phyloP scores from a whole-genome alignment of 2,329 filamentous ascomycete genomes.

The Sclerotinia subarctica region DNA sequence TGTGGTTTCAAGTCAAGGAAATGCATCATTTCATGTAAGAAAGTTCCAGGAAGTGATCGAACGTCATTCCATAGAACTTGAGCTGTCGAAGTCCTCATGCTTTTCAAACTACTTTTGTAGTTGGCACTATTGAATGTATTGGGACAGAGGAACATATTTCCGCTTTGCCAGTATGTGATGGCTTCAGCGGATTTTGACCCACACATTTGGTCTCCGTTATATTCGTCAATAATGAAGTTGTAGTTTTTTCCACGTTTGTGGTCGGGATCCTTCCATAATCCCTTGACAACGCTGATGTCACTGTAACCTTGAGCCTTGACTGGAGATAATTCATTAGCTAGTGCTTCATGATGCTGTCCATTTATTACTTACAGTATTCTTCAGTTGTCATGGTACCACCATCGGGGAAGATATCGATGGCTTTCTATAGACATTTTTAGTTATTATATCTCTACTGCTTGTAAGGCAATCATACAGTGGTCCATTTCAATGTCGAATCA shows the following conservation, averaged over 20 bases:
- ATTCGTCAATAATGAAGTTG: constrained; percentile 18
- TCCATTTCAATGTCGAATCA: constrained; percentile 17
- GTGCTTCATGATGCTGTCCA: not conserved
- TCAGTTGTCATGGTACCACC: constrained; percentile 4
- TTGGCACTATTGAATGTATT: constrained; percentile 4
- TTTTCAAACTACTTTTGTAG: constrained; percentile 15
- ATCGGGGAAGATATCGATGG: constrained; percentile 8
- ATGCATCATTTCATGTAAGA: constrained; percentile 17
- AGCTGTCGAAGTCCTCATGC: not conserved
- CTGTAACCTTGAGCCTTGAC: constrained; percentile 6
- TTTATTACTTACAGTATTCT: constrained; percentile 7
- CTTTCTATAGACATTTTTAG: not conserved
- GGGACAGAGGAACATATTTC: constrained; percentile 15
- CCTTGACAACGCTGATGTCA: not conserved
- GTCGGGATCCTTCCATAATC: constrained; percentile 14
- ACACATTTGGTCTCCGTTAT: constrained; percentile 13
- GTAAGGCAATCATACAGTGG: not conserved
- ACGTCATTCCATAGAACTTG: constrained; percentile 7
- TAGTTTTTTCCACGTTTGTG: constrained; percentile 7
- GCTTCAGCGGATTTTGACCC: constrained; percentile 3
- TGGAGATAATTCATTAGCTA: not conserved
- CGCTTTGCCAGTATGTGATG: constrained; percentile 8
- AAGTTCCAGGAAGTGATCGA: constrained; percentile 14
- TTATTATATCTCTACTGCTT: not conserved
- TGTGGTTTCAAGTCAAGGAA: constrained; percentile 17